A percentile compares a stretch with the other conserved stretches of the same genome.
Conservation (phyloP, 352 stramenopile genomes). For the Phytophthora quininea region DNA sequence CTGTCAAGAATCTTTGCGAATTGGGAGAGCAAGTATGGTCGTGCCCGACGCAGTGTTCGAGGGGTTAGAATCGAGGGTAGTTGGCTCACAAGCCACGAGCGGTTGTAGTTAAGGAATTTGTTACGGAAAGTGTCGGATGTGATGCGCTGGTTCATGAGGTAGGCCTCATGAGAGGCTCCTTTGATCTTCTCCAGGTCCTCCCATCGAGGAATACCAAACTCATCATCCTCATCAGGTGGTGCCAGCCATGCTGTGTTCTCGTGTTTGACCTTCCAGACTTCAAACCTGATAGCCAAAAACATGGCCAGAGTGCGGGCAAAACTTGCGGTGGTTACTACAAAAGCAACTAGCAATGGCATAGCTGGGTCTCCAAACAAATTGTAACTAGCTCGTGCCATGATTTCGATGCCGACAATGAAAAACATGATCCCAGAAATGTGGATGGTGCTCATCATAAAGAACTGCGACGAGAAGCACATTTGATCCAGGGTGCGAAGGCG, state of each 20-base stretch:
- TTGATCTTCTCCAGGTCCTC: constrained; percentile 94
- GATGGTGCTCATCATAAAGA: constrained; percentile 97
- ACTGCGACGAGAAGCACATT: constrained; percentile 98
- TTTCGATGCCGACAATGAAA: constrained; percentile 95
- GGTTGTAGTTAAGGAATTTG: constrained; percentile 98
- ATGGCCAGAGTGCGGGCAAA: constrained; percentile 78
- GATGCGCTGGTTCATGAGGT: constrained; percentile 97
- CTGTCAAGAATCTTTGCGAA: constrained; percentile 96
- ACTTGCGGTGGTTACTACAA: constrained; percentile 62
- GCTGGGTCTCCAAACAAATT: constrained; percentile 97
- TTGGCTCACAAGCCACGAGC: constrained; percentile 96
- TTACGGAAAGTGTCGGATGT: constrained; percentile 96
- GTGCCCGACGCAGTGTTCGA: constrained; percentile 86
- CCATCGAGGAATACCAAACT: constrained; percentile 92
- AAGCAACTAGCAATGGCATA: constrained; percentile 82
- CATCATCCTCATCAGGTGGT: constrained; percentile 89
- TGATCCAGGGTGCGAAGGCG: constrained; percentile 95
- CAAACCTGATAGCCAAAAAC: constrained; percentile 86
- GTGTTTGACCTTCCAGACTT: constrained; percentile 96
- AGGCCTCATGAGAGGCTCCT: constrained; percentile 93
- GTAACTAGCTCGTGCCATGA: constrained; percentile 95
- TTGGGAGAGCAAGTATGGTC: constrained; percentile 96
- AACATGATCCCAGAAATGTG: constrained; percentile 96
- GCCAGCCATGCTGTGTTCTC: constrained; percentile 96
- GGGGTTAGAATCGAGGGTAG: constrained; percentile 96